Evolutionary conservation across 768 basidiomycete genomes (phyloP).

Genomic region (Hygrocybe punicea): DNA sequence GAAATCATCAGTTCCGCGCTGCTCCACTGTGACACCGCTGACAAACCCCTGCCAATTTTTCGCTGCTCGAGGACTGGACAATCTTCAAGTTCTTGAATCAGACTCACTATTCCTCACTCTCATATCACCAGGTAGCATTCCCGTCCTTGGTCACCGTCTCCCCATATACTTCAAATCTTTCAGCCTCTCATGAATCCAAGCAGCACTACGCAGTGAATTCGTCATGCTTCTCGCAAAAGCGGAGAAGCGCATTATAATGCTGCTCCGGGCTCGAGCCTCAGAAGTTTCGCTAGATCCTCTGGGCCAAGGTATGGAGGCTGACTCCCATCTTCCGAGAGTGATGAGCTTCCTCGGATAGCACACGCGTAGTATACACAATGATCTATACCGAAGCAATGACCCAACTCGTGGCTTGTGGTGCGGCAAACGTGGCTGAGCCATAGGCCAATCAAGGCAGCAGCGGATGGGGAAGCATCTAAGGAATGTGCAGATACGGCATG

Average conservation of each 20-base stretch:
- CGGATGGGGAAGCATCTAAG: slow-evolving; percentile 12
- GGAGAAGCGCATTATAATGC: slow-evolving; percentile 25
- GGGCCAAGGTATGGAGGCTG: slow-evolving; percentile 38
- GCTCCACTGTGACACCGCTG: too few relatives aligned
- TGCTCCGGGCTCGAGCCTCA: slow-evolving; percentile 17
- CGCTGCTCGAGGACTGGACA: too few relatives aligned
- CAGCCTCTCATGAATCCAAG: slow-evolving; percentile 18
- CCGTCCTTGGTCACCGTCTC: too few relatives aligned
- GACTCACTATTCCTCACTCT: too few relatives aligned
- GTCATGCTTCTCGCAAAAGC: slow-evolving; percentile 26
- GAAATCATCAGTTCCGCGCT: too few relatives aligned
- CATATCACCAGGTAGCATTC: too few relatives aligned
- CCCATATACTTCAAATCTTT: not conserved
- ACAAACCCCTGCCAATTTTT: too few relatives aligned
- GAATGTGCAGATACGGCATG: slow-evolving; percentile 20
- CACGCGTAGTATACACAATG: slow-evolving; percentile 40
- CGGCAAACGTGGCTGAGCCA: slow-evolving; percentile 36
- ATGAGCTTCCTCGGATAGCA: slow-evolving; percentile 36
- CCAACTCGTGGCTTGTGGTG: slow-evolving; percentile 39
- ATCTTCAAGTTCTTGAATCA: too few relatives aligned
- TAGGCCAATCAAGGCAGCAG: slow-evolving; percentile 20
- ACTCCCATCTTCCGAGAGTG: slow-evolving; percentile 32
- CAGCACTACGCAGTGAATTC: slow-evolving; percentile 30
- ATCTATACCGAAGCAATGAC: slow-evolving; percentile 42
- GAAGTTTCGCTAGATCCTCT: slow-evolving; percentile 31